phyloP scores from a whole-genome alignment of 2,329 filamentous ascomycete genomes.

The Amylocarpus encephaloides region DNA sequence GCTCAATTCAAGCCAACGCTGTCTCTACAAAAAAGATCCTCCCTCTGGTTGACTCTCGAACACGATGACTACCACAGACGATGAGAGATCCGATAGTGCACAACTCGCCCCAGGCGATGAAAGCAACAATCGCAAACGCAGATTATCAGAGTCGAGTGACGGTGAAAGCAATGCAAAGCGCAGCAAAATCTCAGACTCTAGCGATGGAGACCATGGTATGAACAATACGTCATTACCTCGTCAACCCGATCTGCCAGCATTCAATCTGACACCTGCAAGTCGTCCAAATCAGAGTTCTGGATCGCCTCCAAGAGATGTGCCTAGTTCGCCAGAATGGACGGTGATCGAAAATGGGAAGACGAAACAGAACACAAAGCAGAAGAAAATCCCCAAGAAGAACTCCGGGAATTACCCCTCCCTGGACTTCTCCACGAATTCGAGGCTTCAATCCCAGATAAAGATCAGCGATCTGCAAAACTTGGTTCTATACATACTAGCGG shows the following conservation, averaged over 20 bases:
- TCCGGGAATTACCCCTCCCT: conserved; percentile 55
- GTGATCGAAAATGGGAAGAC: conserved; percentile 42
- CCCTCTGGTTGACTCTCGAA: neutral
- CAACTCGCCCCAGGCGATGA: neutral
- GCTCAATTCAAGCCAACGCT: neutral
- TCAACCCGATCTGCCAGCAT: conserved; percentile 30
- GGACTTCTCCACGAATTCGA: conserved; percentile 46
- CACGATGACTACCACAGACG: neutral
- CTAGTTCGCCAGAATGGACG: conserved; percentile 41
- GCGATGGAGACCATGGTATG: conserved; percentile 16
- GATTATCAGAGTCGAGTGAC: conserved; percentile 30
- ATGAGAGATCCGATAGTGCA: neutral
- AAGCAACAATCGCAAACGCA: conserved; percentile 1
- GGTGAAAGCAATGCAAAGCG: conserved; percentile 23
- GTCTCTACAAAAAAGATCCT: too few species aligned
- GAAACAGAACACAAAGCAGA: conserved; percentile 48
- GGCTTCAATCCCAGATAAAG: conserved; percentile 56
- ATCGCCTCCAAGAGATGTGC: conserved; percentile 9
- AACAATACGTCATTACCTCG: conserved; percentile 20
- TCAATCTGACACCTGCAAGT: conserved; percentile 29
- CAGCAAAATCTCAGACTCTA: conserved; percentile 27
- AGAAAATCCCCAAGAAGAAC: conserved; percentile 49
- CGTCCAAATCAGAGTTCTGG: conserved; percentile 14
- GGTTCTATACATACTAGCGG: conserved; percentile 60
- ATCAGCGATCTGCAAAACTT: conserved; percentile 57